Conservation (phyloP, 73 alveolate genomes). For the Paramecium sexaurelia region DNA sequence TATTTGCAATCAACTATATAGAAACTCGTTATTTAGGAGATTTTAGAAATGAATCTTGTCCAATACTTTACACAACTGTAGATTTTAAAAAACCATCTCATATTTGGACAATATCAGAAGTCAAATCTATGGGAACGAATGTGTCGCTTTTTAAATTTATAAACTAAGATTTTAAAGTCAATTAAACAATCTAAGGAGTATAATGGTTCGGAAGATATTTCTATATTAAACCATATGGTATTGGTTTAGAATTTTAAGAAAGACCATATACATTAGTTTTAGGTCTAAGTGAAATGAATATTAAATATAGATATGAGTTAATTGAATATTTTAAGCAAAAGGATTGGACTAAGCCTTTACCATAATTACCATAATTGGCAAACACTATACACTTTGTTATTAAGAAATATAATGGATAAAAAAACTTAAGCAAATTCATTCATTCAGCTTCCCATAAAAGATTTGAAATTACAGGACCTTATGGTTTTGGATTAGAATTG, state of each 20-base stretch:
- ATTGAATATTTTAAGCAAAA: slow-evolving; percentile 50
- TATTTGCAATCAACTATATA: slow-evolving; percentile 49
- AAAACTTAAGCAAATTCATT: slow-evolving; percentile 51
- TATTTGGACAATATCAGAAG: slow-evolving; percentile 24
- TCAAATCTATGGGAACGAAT: background rate
- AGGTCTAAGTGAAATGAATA: slow-evolving; percentile 40
- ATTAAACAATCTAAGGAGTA: slow-evolving; percentile 34
- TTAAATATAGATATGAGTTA: slow-evolving; percentile 37
- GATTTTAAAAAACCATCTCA: background rate
- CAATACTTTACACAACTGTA: background rate
- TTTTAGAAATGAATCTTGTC: slow-evolving; percentile 62
- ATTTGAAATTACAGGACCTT: slow-evolving; percentile 62
- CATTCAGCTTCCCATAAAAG: slow-evolving; percentile 48
- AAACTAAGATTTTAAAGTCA: background rate
- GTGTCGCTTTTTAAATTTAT: slow-evolving; percentile 26
- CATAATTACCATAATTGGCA: background rate
- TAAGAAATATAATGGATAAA: background rate
- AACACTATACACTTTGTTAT: background rate
- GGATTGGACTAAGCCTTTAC: slow-evolving; percentile 1
- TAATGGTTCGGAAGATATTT: slow-evolving; percentile 69
- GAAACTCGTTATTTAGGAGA: slow-evolving; percentile 63
- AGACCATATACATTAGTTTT: slow-evolving; percentile 55
- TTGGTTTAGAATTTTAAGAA: slow-evolving; percentile 12
- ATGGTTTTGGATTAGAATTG: slow-evolving; percentile 65
- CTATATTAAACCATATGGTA: slow-evolving; percentile 21